Conservation (phyloP, 768 basidiomycete species). For the Guyanaporus albipodus region DNA sequence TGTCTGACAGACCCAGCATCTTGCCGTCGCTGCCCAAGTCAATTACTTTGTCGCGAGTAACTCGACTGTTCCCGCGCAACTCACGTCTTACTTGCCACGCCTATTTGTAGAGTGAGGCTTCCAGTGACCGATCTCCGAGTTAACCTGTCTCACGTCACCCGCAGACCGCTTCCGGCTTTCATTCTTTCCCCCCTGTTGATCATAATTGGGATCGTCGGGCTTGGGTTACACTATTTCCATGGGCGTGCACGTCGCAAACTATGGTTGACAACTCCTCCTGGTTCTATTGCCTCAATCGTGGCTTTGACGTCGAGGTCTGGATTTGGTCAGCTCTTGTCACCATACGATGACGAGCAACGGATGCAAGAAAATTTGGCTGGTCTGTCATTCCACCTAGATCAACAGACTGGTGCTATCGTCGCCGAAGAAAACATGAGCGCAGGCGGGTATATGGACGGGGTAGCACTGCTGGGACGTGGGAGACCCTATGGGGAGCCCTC, state of each 20-base stretch:
- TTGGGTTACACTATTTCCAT: conserved; percentile 47
- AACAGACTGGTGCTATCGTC: conserved; percentile 57
- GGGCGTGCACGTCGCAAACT: conserved; percentile 44
- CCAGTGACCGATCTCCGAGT: not conserved
- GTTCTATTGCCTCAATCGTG: conserved; percentile 53
- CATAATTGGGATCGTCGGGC: conserved; percentile 43
- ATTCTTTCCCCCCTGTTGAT: conserved; percentile 47
- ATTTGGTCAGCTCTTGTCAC: conserved; percentile 56
- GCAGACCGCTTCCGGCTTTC: conserved; percentile 52
- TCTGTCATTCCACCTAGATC: conserved; percentile 52
- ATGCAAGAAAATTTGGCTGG: conserved; percentile 48
- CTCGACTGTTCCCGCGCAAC: conserved; percentile 34
- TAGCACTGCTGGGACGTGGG: conserved; percentile 13
- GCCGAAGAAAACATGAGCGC: conserved; percentile 43
- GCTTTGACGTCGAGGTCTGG: conserved; percentile 59
- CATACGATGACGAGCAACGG: conserved; percentile 48
- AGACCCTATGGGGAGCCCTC: conserved; percentile 4
- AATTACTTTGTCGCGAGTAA: conserved; percentile 54
- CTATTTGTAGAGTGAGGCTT: conserved; percentile 55
- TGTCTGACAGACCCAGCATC: conserved; percentile 47
- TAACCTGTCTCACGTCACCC: conserved; percentile 1
- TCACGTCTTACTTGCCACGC: conserved; percentile 43
- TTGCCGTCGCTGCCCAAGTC: conserved; percentile 52
- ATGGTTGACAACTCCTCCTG: conserved; percentile 52
- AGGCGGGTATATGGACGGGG: conserved; percentile 6